Conservation (phyloP, 139 green algal genomes). For the Coelastrella sp. region DNA sequence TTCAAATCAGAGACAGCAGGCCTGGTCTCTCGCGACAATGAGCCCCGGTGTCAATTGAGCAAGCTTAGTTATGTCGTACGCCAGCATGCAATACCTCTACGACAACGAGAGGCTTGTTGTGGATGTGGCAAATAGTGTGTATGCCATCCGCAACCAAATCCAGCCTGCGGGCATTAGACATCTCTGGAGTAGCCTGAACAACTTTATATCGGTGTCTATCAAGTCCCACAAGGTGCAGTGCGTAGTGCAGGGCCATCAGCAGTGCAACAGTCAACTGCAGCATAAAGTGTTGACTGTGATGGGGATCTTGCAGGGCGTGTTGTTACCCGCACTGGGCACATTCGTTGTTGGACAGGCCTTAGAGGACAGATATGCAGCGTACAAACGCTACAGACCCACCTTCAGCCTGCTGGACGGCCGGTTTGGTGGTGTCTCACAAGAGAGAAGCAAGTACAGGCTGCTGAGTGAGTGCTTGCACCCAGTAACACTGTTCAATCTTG, state of each 20-base stretch:
- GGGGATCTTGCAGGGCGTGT: constrained; percentile 55
- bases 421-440: constrained; percentile 65
- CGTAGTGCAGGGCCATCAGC: no score
- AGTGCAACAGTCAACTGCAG: no score
- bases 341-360: constrained; percentile 64
- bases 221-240: constrained; percentile 52
- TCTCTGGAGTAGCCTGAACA: constrained; percentile 58
- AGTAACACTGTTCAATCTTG: no score
- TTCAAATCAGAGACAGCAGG: not conserved
- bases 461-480: constrained; percentile 39
- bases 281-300: not conserved
- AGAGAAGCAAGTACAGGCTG: constrained; percentile 58
- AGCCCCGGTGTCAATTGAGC: not conserved
- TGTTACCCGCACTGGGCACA: constrained; percentile 67
- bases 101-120: constrained; percentile 47
- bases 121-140: constrained; percentile 52
- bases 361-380: constrained; percentile 46
- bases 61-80: not conserved
- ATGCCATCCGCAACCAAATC: constrained; percentile 61
- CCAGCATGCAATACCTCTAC: not conserved
- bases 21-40: not conserved
- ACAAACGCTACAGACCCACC: constrained; percentile 57
- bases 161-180: constrained; percentile 42
- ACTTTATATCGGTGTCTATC: constrained; percentile 49
- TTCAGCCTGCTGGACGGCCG: constrained; percentile 67